Evolutionary conservation across 768 basidiomycete genomes (phyloP).

Genomic region (Dentipellis fragilis): DNA sequence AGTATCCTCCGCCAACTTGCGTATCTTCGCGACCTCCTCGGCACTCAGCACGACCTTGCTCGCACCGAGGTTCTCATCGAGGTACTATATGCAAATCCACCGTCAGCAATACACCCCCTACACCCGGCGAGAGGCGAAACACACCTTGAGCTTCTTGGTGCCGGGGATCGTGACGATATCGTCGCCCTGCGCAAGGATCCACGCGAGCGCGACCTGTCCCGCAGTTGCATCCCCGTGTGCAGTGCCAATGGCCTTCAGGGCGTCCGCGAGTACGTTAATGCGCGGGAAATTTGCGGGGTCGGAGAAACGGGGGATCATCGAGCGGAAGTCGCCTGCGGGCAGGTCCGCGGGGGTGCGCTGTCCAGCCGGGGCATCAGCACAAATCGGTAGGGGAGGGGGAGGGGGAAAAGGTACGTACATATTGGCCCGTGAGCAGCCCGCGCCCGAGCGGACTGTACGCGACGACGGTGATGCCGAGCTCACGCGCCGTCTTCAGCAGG

Average conservation of each 20-base stretch:
- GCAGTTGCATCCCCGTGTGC: constrained; percentile 18
- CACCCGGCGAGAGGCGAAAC: neutral
- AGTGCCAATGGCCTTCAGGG: constrained; percentile 22
- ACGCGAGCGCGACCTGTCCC: constrained; percentile 24
- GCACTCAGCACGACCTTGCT: neutral
- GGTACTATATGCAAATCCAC: neutral
- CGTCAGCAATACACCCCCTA: neutral
- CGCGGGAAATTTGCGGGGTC: constrained; percentile 33
- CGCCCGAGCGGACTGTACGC: constrained; percentile 26
- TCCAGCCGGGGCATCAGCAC: too few relatives aligned
- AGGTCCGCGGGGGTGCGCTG: constrained; percentile 23
- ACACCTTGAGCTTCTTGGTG: constrained; percentile 29
- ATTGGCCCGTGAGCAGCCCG: constrained; percentile 21
- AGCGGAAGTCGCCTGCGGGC: constrained; percentile 19
- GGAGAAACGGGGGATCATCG: constrained; percentile 18
- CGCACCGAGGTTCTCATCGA: neutral
- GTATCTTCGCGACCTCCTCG: neutral
- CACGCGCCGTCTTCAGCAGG: constrained; percentile 19
- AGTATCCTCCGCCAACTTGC: too few relatives aligned
- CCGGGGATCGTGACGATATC: constrained; percentile 41
- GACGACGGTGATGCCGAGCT: constrained; percentile 26
- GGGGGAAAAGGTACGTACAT: constrained; percentile 15
- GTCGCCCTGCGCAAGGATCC: constrained; percentile 36
- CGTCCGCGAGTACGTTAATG: constrained; percentile 28
- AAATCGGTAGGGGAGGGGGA: neutral